These are phyloP conservation scores for Naganishia sp. DNA, from an alignment of 1,284 basidiomycete species.

Conservation along the genomic window DNA sequence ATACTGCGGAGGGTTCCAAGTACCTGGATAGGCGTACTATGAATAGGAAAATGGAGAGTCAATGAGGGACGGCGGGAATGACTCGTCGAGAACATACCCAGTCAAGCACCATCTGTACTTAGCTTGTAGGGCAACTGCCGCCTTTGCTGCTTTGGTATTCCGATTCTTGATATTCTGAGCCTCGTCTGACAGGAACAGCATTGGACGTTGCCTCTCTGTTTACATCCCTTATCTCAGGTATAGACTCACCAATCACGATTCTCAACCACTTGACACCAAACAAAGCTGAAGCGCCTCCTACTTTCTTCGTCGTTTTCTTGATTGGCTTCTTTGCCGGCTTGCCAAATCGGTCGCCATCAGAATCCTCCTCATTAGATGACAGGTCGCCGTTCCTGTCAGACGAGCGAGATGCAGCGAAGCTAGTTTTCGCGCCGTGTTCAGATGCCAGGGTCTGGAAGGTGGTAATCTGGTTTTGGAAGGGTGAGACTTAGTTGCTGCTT, in stretches of 20 bases:
- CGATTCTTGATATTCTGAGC: conserved; percentile 97
- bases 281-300: conserved; percentile 56
- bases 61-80: no score
- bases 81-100: conserved; percentile 49
- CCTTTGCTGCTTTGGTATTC: conserved; percentile 76
- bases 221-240: neutral
- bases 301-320: conserved; percentile 55
- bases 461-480: conserved; percentile 57
- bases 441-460: conserved; percentile 79
- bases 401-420: conserved; percentile 24
- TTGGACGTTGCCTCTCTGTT: neutral
- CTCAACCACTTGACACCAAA: conserved; percentile 82
- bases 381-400: conserved; percentile 16
- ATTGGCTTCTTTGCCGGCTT: conserved; percentile 32
- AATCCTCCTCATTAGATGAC: conserved; percentile 35
- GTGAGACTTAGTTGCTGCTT: no score
- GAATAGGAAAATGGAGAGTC: neutral
- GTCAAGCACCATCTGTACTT: conserved; percentile 89
- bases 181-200: conserved; percentile 65
- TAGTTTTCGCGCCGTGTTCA: conserved; percentile 59
- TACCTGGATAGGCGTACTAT: conserved; percentile 75
- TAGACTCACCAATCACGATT: conserved; percentile 70
- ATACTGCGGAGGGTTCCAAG: neutral
- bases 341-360: conserved; percentile 40
- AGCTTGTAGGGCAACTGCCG: conserved; percentile 73